Evolutionary conservation across 2,329 filamentous ascomycete genomes (phyloP), one percentile per base, ranked within the genome.

Genomic region (Penicillium fuscoglaucum): DNA sequence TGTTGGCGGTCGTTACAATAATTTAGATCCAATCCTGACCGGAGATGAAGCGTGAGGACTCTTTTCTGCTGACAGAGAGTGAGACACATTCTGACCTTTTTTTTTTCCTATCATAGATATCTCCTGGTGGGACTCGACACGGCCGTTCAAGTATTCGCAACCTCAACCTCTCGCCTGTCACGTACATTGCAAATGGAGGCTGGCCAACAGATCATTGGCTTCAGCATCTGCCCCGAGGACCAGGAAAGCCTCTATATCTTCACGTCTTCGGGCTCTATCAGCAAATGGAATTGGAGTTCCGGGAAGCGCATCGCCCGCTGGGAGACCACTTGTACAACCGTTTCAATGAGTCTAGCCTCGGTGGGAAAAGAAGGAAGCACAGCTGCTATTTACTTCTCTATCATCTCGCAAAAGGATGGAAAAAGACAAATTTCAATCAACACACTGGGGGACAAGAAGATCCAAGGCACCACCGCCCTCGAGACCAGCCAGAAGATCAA

Each of bases 61-160:
- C 15, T 45, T 39, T 31, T 29, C 45, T 21, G 24, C 43, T 17
- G 21, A 43, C 7, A 49, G 12, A 28, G 33, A 21, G 40, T 44
- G 26, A 62, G 61, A 60, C 45, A 4, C 7, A 28, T 40, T 51
- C 49, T 61, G 37, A 65, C 49, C 8, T 28, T 24, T 41, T 52
- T 21, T 28, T 28, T 13, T 31, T 10, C 9, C 21, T 6, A 24
- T 28, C 10, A 24, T 39, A 91, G 90, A 70, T 83, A 88, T 74
- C 73, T 97, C 40, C 87, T 97, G 57, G 74, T 96, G 56, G 85
- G 88, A 33, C 90, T 91, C 68, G 84, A 87, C 60, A 87, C 85
- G 29, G 88, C 88, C 10, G 80, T 97, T 54, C 89, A 92, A 72
- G 83, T 96, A 28, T 96, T 95, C 75, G 90, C 90, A 1, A 85